Base-by-base conservation (phyloP, 192 early-diverging fungal species). In the Backusella morwellensis region DNA sequence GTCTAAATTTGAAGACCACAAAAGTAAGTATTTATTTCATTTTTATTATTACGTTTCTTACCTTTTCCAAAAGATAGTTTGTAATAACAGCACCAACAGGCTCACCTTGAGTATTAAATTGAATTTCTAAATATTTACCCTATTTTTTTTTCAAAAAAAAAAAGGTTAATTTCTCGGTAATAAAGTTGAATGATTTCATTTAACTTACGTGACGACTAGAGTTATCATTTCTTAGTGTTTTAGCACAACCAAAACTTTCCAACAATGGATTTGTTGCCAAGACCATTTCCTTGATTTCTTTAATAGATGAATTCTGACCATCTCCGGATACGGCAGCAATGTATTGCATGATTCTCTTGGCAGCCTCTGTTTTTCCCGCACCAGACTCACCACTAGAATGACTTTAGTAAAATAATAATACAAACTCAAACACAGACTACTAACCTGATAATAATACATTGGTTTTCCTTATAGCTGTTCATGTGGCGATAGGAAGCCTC, bases 81-180 rank as follows among this genome's bases (percentile, higher is more conserved):
- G 96, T 97, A 76, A 99, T 98, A 73, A 96, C 91, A 29, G 97
- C 98, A 66, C 98, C 98, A 47, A 96, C 92, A 32, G 98, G 98
- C 74, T 96, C 94, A 50, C 96, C 97, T 73, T 94, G 90, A 6
- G 87, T 76, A 80, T 94, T 96, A 81, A 99, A 99, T 82, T 97
- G 94, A 83, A 99, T 99, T 85, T 99, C 98, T 76, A 99, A 91
- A 80, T 99, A 99, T 85, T 99, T 99, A 52, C 98, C 97, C 93
- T 94, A 3, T 32, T 78, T 29, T 73, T 42, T n/a, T 17, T 34
- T 67, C 29, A n/a, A n/a, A n/a, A n/a, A 74, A 59, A 59, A 26
- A 26, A 63, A 63, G 54, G 54, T 56, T 56, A 56, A 17, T 8
- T 23, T 56, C 54, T 56, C 54, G 54, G 54, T 56, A 56, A 26